Conservation (phyloP, 208 protist species). For the Angomonas ambiguus region DNA sequence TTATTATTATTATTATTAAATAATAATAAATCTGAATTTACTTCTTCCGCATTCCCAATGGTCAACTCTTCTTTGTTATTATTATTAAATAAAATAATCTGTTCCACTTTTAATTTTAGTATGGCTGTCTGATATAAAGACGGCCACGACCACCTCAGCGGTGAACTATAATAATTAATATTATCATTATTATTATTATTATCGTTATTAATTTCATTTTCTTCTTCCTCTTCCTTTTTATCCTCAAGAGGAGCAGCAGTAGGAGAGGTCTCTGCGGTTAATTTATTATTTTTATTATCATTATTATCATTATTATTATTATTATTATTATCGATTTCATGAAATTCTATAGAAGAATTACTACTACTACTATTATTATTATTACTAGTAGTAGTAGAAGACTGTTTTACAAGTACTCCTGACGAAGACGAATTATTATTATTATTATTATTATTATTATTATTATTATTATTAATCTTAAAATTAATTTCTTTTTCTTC, state of each 20-base stretch:
- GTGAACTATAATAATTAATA: conserved; percentile 1
- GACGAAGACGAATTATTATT: background rate
- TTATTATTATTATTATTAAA: too few species aligned
- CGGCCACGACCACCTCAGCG: too few species aligned
- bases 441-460: conserved; percentile 2
- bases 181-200: background rate
- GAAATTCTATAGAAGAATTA: background rate
- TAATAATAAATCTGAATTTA: too few species aligned
- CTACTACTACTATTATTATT: background rate
- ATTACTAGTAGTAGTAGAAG: too few species aligned
- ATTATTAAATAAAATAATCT: too few species aligned
- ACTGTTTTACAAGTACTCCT: too few species aligned
- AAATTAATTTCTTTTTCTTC: too few species aligned
- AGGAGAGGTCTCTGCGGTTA: too few species aligned
- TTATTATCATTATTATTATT: conserved; percentile 4
- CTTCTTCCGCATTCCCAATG: too few species aligned
- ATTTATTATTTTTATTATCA: conserved; percentile 3
- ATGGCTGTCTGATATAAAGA: too few species aligned
- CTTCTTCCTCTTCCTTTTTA: background rate
- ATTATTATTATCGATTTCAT: background rate
- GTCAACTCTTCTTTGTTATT: too few species aligned
- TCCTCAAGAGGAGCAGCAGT: background rate
- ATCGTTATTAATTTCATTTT: background rate
- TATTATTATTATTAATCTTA: background rate
- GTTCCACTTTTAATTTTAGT: too few species aligned